phyloP scores from a whole-genome alignment of 331 rosid species.

The Malus hybrid region DNA sequence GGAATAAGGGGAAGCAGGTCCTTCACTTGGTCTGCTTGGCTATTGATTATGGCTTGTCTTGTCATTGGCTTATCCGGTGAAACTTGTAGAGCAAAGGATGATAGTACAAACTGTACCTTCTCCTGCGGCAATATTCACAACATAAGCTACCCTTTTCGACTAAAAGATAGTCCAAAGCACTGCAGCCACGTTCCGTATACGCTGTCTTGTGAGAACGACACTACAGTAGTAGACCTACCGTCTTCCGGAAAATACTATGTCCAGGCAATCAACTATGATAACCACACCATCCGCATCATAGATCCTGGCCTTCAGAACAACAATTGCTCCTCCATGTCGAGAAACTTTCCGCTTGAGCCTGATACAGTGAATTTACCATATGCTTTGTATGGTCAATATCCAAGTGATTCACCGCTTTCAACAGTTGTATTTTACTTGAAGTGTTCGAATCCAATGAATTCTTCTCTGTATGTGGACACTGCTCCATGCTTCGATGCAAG shows the following conservation, averaged over 20 bases:
- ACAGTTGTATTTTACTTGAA: background rate
- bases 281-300: background rate
- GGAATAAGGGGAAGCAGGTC: background rate
- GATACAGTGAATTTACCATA: rapidly evolving
- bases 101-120: background rate
- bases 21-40: background rate
- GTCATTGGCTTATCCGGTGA: background rate
- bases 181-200: background rate
- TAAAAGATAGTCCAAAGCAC: background rate
- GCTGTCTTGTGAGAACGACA: constrained; percentile 7
- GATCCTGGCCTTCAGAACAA: constrained; percentile 9
- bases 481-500: background rate
- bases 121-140: constrained; percentile 5
- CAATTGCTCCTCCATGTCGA: background rate
- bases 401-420: background rate
- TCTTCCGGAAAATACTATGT: background rate
- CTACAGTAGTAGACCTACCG: background rate
- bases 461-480: background rate
- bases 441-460: background rate
- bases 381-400: rapidly evolving
- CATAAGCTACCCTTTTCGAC: constrained; percentile 14
- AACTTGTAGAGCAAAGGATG: background rate
- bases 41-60: background rate
- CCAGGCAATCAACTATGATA: background rate
- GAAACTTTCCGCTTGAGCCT: too few relatives aligned